Base-by-base conservation (phyloP, 2,329 filamentous ascomycete genomes). In the Colletotrichum cordylinicola region DNA sequence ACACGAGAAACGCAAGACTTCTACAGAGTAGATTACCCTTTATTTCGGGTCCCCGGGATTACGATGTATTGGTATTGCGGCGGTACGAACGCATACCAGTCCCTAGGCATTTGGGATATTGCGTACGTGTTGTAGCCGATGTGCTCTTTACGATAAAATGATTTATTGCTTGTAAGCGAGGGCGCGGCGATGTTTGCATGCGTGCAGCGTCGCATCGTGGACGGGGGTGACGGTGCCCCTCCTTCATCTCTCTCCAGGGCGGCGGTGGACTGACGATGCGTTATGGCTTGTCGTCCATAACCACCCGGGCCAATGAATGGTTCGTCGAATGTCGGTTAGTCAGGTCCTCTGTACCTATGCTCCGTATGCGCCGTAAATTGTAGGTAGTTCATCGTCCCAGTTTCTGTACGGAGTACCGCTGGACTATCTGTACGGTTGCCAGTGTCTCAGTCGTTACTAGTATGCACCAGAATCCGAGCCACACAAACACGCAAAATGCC, bases 261-360 rank as follows among this genome's bases (percentile, higher is more conserved):
- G 5, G 33, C 27, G 48, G 27, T 67, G 33, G 55, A 27, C 62
- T 65, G 61, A 66, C 24, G 48, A 24, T 61, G 61, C 43, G 43
- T 12, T 48, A n/a, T 21, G 43, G 18, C 18, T 48, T 4, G 39
- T 43, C 10, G 39, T 48, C 39, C 1, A n/a, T 7, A 48, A 48
- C 43, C 43, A 12, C 15, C n/a, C 15, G 9, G 60, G 27, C 55
- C 27, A 56, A 74, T 66, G 37, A 61, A 31, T 29, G 68, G 62
- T 72, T 75, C 68, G 35, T 72, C 52, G 31, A 75, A 75, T 72
- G 37, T 75, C 68, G 72, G 55, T 67, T 62, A 72, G 18, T 35
- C 68, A 43, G 69, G 13, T 33, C 52, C 29, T 72, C 37, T 33
- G 37, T 58, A 24, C 24, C 24, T 24, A 52, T 48, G 2, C 43